Conservation (phyloP, 164 flowering plant genomes). For the Kingdonia uniflora region DNA sequence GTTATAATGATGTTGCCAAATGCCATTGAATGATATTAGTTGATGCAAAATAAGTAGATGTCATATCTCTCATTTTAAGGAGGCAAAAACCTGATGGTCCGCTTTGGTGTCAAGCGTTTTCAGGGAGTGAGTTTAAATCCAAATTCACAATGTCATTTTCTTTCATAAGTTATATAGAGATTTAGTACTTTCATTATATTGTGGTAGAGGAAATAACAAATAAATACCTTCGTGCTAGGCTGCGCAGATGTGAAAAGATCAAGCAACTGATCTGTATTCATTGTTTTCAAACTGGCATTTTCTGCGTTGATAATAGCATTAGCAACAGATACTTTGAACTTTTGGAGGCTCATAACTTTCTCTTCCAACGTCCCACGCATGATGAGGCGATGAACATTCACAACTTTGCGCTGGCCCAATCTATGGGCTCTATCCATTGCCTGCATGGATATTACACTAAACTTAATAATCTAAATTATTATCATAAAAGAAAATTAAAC, state of each 20-base stretch:
- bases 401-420: conserved; percentile 87
- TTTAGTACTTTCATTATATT: background rate
- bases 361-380: conserved; percentile 99
- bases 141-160: too few relatives aligned
- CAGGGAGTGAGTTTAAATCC: too few relatives aligned
- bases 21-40: too few relatives aligned
- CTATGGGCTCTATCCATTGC: conserved; percentile 99
- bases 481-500: too few relatives aligned
- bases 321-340: conserved; percentile 85
- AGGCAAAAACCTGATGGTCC: too few relatives aligned
- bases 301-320: conserved; percentile 92
- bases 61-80: too few relatives aligned
- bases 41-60: too few relatives aligned
- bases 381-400: conserved; percentile 95
- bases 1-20: too few relatives aligned
- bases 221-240: conserved; percentile 48
- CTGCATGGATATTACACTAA: conserved; percentile 25
- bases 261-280: conserved; percentile 97
- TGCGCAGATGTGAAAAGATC: conserved; percentile 91
- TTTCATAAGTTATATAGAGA: background rate
- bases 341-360: conserved; percentile 96
- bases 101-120: too few relatives aligned
- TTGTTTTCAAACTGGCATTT: conserved; percentile 89
- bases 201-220: background rate
- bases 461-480: too few relatives aligned